Conservation (phyloP, 305 asterid species). For the Fraxinus velutina region DNA sequence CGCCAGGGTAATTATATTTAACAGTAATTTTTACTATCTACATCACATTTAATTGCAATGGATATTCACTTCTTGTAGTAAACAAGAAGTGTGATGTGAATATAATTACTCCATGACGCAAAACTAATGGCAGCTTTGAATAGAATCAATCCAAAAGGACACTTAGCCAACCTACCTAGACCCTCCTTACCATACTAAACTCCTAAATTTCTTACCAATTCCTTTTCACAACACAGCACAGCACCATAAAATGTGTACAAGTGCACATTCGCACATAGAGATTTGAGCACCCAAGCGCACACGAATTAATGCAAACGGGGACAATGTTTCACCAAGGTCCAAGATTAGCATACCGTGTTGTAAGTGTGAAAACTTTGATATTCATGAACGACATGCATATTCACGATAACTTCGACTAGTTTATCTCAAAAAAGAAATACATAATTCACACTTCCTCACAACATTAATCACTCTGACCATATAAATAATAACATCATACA, state of each 20-base stretch:
- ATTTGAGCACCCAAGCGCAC: not conserved
- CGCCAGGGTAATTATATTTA: not conserved
- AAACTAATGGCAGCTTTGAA: not conserved
- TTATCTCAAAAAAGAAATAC: not conserved
- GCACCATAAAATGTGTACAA: not conserved
- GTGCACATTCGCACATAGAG: not conserved
- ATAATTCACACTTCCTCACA: not conserved
- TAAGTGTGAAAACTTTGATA: not conserved
- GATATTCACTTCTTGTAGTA: not conserved
- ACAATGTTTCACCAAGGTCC: not conserved
- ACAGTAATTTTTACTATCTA: too few relatives aligned
- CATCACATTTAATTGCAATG: too few relatives aligned
- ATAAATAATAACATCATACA: not conserved
- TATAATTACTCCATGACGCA: not conserved
- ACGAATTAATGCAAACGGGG: not conserved
- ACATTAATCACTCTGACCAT: not conserved
- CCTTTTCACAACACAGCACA: not conserved
- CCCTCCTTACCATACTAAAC: not conserved
- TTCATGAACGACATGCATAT: not conserved
- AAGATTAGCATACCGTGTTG: not conserved
- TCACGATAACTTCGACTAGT: slow-evolving; percentile 7
- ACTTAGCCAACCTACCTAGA: not conserved
- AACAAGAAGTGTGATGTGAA: not conserved
- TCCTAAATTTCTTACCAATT: not conserved
- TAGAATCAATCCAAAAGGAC: not conserved